Conservation (phyloP, 768 basidiomycete species). For the Agaricus blazei region DNA sequence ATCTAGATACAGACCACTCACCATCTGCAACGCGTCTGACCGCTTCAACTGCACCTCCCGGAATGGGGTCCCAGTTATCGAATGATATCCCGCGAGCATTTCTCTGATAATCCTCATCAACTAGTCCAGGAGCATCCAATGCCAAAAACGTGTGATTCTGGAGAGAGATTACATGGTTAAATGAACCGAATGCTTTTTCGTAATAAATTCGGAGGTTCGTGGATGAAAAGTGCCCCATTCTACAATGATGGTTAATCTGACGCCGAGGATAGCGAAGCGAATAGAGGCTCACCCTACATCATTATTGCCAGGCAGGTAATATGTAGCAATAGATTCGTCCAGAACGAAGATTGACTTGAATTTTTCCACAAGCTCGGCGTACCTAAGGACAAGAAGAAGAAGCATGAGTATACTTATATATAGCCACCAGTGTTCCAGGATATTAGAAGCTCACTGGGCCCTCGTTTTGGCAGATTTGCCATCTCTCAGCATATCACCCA, state of each 20-base stretch:
- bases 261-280: background rate
- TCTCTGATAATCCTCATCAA: conserved; percentile 77
- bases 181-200: conserved; percentile 56
- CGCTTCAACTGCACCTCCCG: conserved; percentile 56
- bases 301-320: conserved; percentile 77
- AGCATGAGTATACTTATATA: background rate
- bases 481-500: conserved; percentile 73
- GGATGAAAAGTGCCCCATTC: conserved; percentile 49
- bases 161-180: conserved; percentile 57
- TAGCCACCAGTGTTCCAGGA: background rate
- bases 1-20: conserved; percentile 19
- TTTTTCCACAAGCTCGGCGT: conserved; percentile 48
- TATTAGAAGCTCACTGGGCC: conserved; percentile 27
- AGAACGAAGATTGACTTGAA: conserved; percentile 60
- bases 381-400: conserved; percentile 38
- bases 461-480: conserved; percentile 50
- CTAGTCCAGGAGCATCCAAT: conserved; percentile 72
- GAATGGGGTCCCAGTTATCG: conserved; percentile 49
- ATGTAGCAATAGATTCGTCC: conserved; percentile 32
- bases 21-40: conserved; percentile 40
- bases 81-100: conserved; percentile 44
- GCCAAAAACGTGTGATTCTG: conserved; percentile 70
- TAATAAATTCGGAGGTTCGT: conserved; percentile 56
- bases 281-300: conserved; percentile 54
- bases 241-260: conserved; percentile 17